Evolutionary conservation across 2,329 filamentous ascomycete species (phyloP).

Genomic region (Lecanicillium sp.): DNA sequence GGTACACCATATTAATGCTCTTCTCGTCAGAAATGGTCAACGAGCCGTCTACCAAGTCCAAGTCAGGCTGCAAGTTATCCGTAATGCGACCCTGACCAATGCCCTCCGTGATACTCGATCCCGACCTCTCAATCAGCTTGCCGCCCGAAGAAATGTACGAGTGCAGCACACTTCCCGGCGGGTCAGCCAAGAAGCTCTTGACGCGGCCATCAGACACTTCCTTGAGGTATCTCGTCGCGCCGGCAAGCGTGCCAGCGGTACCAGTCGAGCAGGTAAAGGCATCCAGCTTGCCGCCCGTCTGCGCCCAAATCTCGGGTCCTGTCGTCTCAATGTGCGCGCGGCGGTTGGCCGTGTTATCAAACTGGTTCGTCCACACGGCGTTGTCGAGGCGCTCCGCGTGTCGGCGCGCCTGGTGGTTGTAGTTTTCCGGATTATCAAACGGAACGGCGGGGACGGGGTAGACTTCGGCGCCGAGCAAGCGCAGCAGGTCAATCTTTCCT

Average conservation of each 20-base stretch:
- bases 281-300: constrained; percentile 78
- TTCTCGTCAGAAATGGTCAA: constrained; percentile 83
- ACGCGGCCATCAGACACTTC: constrained; percentile 69
- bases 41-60: constrained; percentile 76
- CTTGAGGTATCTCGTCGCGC: constrained; percentile 83
- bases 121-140: constrained; percentile 69
- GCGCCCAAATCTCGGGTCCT: constrained; percentile 92
- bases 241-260: constrained; percentile 85
- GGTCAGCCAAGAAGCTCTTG: constrained; percentile 85
- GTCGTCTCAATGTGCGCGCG: constrained; percentile 95
- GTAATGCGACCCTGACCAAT: constrained; percentile 95
- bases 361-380: constrained; percentile 98
- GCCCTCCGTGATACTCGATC: constrained; percentile 91
- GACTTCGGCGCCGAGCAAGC: constrained; percentile 87
- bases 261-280: constrained; percentile 95
- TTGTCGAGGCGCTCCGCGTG: constrained; percentile 83
- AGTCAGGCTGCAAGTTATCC: constrained; percentile 83
- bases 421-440: constrained; percentile 92
- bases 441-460: constrained; percentile 92
- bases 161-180: constrained; percentile 86
- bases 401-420: constrained; percentile 89
- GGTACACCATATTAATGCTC: constrained; percentile 95
- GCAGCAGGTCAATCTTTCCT: constrained; percentile 90
- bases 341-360: constrained; percentile 92
- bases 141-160: constrained; percentile 84